A percentile compares a stretch with the other conserved stretches of the same genome.
Conservation (phyloP, 179 eudicot genomes). For the Corrigiola litoralis region DNA sequence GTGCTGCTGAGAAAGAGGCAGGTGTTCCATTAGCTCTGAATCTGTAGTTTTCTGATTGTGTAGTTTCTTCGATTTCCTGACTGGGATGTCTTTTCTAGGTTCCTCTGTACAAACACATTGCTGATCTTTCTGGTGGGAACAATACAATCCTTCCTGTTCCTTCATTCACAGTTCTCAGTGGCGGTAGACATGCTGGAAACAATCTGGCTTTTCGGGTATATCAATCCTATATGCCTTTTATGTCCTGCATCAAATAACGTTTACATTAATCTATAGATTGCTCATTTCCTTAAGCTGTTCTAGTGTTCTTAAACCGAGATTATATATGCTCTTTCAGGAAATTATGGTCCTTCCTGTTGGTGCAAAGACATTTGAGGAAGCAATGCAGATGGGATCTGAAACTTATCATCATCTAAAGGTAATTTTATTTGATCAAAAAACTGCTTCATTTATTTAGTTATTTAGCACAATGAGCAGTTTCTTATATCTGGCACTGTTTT, state of each 20-base stretch:
- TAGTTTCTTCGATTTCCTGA: conserved; percentile 4
- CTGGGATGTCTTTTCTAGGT: conserved; percentile 40
- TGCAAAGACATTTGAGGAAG: conserved; percentile 81
- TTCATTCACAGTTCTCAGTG: conserved; percentile 75
- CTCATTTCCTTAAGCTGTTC: neutral
- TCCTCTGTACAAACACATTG: conserved; percentile 86
- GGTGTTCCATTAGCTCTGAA: conserved; percentile 17
- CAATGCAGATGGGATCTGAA: conserved; percentile 92
- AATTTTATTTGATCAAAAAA: neutral
- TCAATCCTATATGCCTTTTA: neutral
- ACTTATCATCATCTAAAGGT: conserved; percentile 97
- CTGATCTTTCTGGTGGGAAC: conserved; percentile 81
- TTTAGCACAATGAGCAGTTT: too few relatives aligned
- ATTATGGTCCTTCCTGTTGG: conserved; percentile 87
- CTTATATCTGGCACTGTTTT: too few relatives aligned
- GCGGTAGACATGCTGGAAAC: conserved; percentile 92
- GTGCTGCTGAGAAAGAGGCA: conserved; percentile 98
- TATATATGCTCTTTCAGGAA: conserved; percentile 44
- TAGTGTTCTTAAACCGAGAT: conserved; percentile 4
- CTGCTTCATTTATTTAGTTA: neutral
- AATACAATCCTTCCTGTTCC: conserved; percentile 76
- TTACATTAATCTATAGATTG: neutral
- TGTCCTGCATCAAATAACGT: neutral
- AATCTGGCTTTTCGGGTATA: conserved; percentile 76
- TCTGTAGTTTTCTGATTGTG: conserved; percentile 5